Percentiles rank a stretch among this genome's conserved stretches.
These are phyloP conservation scores for Tephrocybe sp. DNA, from an alignment of 768 basidiomycete genomes.

Conservation along the genomic window DNA sequence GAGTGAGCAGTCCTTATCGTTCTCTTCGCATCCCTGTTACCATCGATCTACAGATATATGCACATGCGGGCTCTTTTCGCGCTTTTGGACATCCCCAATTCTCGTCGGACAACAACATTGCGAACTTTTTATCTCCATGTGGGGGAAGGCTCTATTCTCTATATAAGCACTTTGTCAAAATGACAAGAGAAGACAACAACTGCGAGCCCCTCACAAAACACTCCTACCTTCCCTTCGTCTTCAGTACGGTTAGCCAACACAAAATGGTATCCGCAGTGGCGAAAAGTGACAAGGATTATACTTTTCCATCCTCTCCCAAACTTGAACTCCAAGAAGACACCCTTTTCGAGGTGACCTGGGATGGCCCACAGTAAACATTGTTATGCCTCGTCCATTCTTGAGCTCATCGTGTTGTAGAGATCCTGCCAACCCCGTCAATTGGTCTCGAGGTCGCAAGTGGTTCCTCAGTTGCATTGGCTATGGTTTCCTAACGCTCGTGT, in stretches of 20 bases:
- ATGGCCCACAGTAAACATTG: not conserved
- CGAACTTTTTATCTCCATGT: too few species aligned
- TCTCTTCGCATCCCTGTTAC: too few species aligned
- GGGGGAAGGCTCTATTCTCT: too few species aligned
- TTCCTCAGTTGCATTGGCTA: not conserved
- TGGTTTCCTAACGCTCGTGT: conserved; percentile 1
- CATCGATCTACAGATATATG: too few species aligned
- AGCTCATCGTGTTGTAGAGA: not conserved
- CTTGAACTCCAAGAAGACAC: not conserved
- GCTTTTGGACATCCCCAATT: too few species aligned
- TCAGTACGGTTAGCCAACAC: not conserved
- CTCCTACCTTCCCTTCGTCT: too few species aligned
- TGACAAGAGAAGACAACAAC: too few species aligned
- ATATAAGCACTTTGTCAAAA: too few species aligned
- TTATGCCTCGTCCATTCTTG: not conserved
- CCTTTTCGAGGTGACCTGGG: not conserved
- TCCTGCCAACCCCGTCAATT: conserved; percentile 1
- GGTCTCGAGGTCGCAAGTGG: conserved; percentile 2
- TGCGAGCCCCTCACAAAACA: too few species aligned
- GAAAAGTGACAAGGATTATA: not conserved
- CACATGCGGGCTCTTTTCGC: too few species aligned
- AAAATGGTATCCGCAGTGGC: not conserved
- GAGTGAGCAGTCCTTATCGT: too few species aligned
- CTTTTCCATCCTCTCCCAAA: not conserved
- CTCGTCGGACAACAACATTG: too few species aligned